phyloP scores from a whole-genome alignment of 305 asterid species.

The Stenogyne calaminthoides region DNA sequence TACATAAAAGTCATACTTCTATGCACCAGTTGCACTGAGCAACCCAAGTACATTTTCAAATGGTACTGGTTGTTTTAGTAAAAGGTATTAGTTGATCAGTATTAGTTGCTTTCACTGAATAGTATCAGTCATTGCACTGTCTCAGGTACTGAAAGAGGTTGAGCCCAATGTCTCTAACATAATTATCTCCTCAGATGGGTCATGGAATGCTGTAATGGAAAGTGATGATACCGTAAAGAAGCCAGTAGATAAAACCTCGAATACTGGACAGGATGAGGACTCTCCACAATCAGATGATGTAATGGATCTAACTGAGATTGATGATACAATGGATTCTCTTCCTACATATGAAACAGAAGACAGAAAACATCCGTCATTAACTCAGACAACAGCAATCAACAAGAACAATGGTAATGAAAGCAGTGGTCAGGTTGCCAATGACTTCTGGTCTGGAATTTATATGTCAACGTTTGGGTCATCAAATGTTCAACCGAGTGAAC shows the following conservation, averaged over 20 bases:
- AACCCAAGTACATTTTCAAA: too few relatives aligned
- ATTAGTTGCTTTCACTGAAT: too few relatives aligned
- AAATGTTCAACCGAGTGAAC: conserved; percentile 31
- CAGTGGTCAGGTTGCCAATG: conserved; percentile 33
- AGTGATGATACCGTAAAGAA: conserved; percentile 49
- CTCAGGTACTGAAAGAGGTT: conserved; percentile 81
- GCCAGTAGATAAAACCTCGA: conserved; percentile 41
- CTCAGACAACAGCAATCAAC: conserved; percentile 26
- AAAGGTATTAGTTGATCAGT: too few relatives aligned
- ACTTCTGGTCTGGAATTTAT: conserved; percentile 61
- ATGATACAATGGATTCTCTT: conserved; percentile 46
- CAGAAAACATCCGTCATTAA: conserved; percentile 37
- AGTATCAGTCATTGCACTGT: conserved; percentile 3
- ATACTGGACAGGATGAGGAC: conserved; percentile 31
- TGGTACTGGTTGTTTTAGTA: too few relatives aligned
- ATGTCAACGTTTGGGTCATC: conserved; percentile 47
- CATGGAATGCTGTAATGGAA: conserved; percentile 71
- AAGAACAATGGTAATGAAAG: conserved; percentile 39
- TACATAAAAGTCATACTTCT: too few relatives aligned
- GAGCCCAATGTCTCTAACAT: conserved; percentile 61
- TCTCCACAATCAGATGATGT: conserved; percentile 43
- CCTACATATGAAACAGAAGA: conserved; percentile 46
- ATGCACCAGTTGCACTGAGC: too few relatives aligned
- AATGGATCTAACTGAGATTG: conserved; percentile 69
- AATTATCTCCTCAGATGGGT: conserved; percentile 77